A percentile compares a stretch with the other conserved stretches of the same genome.
phyloP scores from a whole-genome alignment of 2,329 filamentous ascomycete species.

The Colletotrichum phormii region DNA sequence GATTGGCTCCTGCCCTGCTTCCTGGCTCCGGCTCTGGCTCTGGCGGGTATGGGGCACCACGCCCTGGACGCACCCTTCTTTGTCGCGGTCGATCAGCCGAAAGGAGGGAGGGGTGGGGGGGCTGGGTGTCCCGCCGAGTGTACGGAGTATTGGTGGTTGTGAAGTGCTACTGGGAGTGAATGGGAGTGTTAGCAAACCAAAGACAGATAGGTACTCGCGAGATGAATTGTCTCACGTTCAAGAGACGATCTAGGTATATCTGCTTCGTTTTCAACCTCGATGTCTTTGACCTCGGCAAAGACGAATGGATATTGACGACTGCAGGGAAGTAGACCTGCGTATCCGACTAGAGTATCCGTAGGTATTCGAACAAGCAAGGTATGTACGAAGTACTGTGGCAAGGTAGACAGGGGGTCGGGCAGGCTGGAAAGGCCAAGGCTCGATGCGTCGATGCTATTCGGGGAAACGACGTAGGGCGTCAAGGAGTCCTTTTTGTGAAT shows the following conservation, averaged over 20 bases:
- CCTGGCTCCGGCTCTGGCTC: constrained; percentile 5
- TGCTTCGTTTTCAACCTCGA: no score
- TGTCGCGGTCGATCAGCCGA: constrained; percentile 33
- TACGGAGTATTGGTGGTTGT: no score
- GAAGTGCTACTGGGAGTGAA: not conserved
- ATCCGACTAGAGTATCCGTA: not conserved
- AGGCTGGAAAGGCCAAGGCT: not conserved
- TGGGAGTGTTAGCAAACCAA: not conserved
- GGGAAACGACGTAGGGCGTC: constrained; percentile 8
- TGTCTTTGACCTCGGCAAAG: not conserved
- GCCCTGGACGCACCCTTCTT: constrained; percentile 22
- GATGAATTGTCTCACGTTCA: no score
- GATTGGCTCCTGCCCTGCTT: not conserved
- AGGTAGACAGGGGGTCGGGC: not conserved
- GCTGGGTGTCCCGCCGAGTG: not conserved
- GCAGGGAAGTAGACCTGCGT: not conserved
- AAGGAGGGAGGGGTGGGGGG: constrained; percentile 12
- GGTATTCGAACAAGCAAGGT: not conserved
- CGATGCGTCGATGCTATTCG: constrained; percentile 24
- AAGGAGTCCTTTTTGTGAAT: constrained; percentile 5
- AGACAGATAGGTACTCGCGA: no score
- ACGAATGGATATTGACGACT: not conserved
- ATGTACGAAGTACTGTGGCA: not conserved
- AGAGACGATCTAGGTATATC: no score
- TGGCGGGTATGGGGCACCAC: constrained; percentile 30